Evolutionary conservation across 148 eudicot genomes (phyloP).

Genomic region (Rhododendron ferrugineum): DNA sequence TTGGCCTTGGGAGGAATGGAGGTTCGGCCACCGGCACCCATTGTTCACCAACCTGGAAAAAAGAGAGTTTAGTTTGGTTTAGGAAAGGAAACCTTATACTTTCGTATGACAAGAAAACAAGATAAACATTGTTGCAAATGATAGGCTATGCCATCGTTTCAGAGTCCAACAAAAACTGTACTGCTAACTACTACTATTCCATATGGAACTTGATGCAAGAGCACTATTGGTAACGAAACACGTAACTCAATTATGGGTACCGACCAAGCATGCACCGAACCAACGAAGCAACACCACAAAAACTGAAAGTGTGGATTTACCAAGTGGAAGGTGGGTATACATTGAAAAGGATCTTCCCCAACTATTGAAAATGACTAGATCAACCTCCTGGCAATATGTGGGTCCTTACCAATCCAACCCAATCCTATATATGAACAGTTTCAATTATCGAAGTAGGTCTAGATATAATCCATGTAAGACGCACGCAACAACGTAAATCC

Average conservation of each 20-base stretch:
- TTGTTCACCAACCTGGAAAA: slow-evolving; percentile 26
- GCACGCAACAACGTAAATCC: no score
- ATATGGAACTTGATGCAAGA: neutral
- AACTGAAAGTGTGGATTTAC: no score
- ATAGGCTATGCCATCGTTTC: neutral
- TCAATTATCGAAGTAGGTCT: no score
- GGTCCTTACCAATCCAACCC: no score
- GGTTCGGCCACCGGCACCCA: slow-evolving; percentile 74
- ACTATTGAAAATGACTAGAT: neutral
- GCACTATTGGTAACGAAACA: neutral
- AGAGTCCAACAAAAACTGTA: neutral
- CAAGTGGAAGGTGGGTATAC: no score
- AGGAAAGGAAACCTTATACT: neutral
- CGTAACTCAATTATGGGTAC: neutral
- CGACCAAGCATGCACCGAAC: neutral
- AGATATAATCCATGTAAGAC: no score
- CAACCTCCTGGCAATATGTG: neutral
- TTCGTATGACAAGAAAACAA: neutral
- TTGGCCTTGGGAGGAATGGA: slow-evolving; percentile 37
- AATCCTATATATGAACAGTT: no score
- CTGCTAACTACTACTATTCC: neutral
- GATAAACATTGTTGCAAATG: neutral
- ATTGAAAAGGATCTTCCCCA: neutral
- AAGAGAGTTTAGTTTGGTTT: neutral
- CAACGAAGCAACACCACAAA: no score